Evolutionary conservation across 345 rosid species (phyloP).

Genomic region (Limnanthes douglasii): DNA sequence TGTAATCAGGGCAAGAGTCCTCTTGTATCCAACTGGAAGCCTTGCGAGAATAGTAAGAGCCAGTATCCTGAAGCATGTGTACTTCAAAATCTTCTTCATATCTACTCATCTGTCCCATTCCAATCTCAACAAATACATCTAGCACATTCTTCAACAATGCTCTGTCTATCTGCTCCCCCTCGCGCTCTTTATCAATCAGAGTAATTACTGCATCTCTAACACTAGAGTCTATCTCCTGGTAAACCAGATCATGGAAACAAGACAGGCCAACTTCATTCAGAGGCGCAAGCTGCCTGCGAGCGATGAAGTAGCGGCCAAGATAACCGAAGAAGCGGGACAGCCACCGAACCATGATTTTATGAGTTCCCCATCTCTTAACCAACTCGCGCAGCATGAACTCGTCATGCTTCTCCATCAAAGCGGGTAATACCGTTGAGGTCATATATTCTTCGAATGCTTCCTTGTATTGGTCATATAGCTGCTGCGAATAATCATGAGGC

Average conservation of each 20-base stretch:
- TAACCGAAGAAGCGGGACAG: constrained; percentile 73
- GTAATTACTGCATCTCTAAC: constrained; percentile 52
- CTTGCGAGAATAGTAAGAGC: constrained; percentile 72
- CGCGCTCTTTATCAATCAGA: constrained; percentile 87
- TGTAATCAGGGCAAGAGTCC: constrained; percentile 73
- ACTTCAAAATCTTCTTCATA: constrained; percentile 76
- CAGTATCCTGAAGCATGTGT: constrained; percentile 49
- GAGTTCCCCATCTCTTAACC: constrained; percentile 72
- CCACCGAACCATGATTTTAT: constrained; percentile 84
- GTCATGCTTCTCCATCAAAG: constrained; percentile 66
- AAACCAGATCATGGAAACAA: constrained; percentile 78
- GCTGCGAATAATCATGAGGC: constrained; percentile 72
- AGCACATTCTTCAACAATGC: constrained; percentile 62
- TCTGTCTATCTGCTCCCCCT: constrained; percentile 80
- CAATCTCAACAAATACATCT: constrained; percentile 74
- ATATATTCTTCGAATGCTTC: constrained; percentile 64
- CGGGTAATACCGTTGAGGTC: constrained; percentile 37
- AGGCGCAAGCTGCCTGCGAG: constrained; percentile 58
- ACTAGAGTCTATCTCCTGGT: constrained; percentile 32
- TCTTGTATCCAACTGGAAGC: constrained; percentile 76
- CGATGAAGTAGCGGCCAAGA: constrained; percentile 76
- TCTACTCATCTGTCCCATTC: constrained; percentile 52
- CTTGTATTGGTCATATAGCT: constrained; percentile 68
- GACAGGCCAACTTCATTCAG: constrained; percentile 75
- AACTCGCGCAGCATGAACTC: constrained; percentile 79